Evolutionary conservation across 2,329 filamentous ascomycete species (phyloP).

Genomic region (Colletotrichum magnum): DNA sequence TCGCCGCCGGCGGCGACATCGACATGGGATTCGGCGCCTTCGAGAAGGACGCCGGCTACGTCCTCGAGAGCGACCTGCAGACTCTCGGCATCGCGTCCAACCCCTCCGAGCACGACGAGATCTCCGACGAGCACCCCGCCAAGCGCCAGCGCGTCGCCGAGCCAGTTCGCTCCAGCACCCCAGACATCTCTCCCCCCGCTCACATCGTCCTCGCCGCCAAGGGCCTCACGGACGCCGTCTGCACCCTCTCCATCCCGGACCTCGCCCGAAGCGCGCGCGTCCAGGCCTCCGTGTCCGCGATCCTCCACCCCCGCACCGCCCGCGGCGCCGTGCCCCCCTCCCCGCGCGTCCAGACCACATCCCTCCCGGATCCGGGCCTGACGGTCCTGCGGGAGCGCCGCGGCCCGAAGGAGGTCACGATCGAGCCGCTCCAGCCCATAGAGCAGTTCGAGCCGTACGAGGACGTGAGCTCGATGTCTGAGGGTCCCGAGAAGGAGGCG

Average conservation of each 20-base stretch:
- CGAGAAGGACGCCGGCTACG: background rate
- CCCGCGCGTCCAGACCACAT: background rate
- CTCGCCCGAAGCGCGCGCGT: too few relatives aligned
- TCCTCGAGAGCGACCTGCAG: background rate
- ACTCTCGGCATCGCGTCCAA: background rate
- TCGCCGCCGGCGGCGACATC: background rate
- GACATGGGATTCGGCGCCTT: background rate
- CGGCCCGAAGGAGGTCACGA: background rate
- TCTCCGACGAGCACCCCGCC: background rate
- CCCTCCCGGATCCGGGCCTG: too few relatives aligned
- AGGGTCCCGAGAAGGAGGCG: constrained; percentile 35
- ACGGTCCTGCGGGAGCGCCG: background rate
- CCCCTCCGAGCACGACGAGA: too few relatives aligned
- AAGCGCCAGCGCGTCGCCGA: background rate
- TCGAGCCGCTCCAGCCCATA: background rate
- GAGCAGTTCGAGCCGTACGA: constrained; percentile 39
- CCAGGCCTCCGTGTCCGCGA: background rate
- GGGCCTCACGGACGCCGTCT: background rate
- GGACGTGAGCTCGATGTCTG: constrained; percentile 35
- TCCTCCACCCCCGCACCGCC: background rate
- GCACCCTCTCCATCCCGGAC: background rate
- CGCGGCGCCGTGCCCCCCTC: background rate
- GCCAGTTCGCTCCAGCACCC: background rate
- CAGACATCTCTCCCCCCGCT: background rate
- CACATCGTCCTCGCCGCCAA: background rate